These are phyloP conservation scores for Flaveria linearis DNA, from an alignment of 129 eudicot genomes.

Conservation along the genomic window DNA sequence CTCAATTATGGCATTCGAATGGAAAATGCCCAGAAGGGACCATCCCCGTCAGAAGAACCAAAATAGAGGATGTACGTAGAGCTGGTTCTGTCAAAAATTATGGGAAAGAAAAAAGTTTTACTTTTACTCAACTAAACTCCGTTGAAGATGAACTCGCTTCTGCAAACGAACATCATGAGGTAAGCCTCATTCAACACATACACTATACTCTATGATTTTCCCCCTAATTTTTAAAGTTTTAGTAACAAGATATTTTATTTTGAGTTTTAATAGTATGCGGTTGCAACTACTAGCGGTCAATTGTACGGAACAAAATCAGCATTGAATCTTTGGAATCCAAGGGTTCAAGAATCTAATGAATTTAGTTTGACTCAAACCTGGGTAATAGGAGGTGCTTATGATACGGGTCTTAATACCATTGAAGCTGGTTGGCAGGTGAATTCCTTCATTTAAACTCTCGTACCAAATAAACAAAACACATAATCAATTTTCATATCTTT, in stretches of 20 bases:
- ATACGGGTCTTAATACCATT: conserved; percentile 47
- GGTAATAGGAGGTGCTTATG: conserved; percentile 57
- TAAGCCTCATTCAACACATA: conserved; percentile 13
- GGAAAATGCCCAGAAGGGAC: conserved; percentile 73
- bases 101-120: conserved; percentile 56
- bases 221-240: not conserved
- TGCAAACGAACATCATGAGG: conserved; percentile 67
- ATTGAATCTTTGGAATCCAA: conserved; percentile 83
- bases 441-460: not conserved
- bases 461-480: not conserved
- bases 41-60: conserved; percentile 77
- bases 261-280: conserved; percentile 59
- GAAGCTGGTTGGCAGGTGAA: conserved; percentile 98
- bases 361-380: conserved; percentile 84
- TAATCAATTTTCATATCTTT: not conserved
- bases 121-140: conserved; percentile 44
- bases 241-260: not conserved
- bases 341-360: conserved; percentile 69
- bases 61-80: conserved; percentile 66
- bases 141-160: conserved; percentile 53
- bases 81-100: conserved; percentile 62
- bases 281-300: conserved; percentile 59
- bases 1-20: conserved; percentile 71
- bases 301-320: conserved; percentile 87
- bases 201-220: not conserved